These are phyloP conservation scores for Floccularia luteovirens DNA, from an alignment of 768 basidiomycete species.

Conservation along the genomic window DNA sequence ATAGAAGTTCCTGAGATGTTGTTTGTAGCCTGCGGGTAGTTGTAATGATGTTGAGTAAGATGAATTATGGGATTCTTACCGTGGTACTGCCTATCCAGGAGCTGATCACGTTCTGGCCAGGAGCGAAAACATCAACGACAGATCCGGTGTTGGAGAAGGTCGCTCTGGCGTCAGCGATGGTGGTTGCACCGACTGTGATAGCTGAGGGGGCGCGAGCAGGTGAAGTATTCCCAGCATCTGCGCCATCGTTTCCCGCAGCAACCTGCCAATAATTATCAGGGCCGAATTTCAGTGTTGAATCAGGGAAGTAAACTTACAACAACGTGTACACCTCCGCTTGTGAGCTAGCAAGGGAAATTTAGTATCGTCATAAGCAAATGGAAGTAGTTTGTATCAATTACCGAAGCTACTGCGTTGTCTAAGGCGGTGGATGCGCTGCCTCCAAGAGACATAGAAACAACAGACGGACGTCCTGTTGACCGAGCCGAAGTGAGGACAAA, in stretches of 20 bases:
- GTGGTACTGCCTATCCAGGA: slow-evolving; percentile 16
- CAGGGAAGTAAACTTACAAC: slow-evolving; percentile 5
- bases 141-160: slow-evolving; percentile 27
- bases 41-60: neutral
- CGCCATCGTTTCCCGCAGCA: slow-evolving; percentile 20
- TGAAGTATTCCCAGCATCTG: slow-evolving; percentile 16
- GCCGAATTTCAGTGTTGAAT: too few relatives aligned
- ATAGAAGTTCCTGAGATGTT: slow-evolving; percentile 18
- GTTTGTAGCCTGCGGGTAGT: slow-evolving; percentile 14
- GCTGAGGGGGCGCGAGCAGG: slow-evolving; percentile 22
- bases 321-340: slow-evolving; percentile 15
- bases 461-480: slow-evolving; percentile 11
- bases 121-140: slow-evolving; percentile 26
- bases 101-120: slow-evolving; percentile 21
- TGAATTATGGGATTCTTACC: slow-evolving; percentile 3
- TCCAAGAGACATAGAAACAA: slow-evolving; percentile 23
- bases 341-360: slow-evolving; percentile 10
- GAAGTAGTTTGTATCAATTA: neutral
- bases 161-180: slow-evolving; percentile 19
- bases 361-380: neutral
- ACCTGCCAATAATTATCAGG: slow-evolving; percentile 2
- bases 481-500: slow-evolving; percentile 14
- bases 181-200: slow-evolving; percentile 25
- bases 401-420: slow-evolving; percentile 18
- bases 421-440: slow-evolving; percentile 15